Evolutionary conservation across 2,329 filamentous ascomycete genomes (phyloP), one percentile per base, ranked within the genome.

Genomic region (Monosporascus sp.): DNA sequence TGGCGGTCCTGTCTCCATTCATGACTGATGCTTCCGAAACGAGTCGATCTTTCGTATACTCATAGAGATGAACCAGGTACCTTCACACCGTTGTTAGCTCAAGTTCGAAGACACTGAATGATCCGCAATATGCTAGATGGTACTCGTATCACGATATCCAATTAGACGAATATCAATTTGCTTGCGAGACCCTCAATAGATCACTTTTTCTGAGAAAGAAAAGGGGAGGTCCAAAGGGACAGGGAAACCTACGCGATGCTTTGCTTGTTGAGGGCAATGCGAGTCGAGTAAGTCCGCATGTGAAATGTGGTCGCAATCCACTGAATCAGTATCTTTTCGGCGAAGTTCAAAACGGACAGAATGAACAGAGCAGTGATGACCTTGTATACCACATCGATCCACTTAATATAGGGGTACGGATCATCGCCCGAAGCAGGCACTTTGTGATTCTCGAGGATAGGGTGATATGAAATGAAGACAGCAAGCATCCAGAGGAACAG

Each of bases 271-370:
- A 93, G 80, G 57, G 94, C 90, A 62, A 97, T 97, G 17, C 93
- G 80, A 62, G 93, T 90, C 24, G 89, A 86, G 65, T 97, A 97
- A 0, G 93, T 97, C 45, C 93, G 83, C 54, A 89, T 77, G 68
- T 97, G 93, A 71, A 97, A 97, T 57, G 88, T 91, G 54, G 92
- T 92, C 35, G 93, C 92, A 61, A 97, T 96, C 72, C 96, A 86
- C 66, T 97, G 92, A 52, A 97, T 96, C 60, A 96, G 81, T 55
- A 97, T 88, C 76, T 97, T 97, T 70, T 97, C 92, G 50, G 87
- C 77, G 55, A 94, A 87, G 70, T 97, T 97, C 57, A 97, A 76
- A 3, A 85, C 77, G 0, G 85, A 81, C 56, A 89, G 82, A 15
- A 95, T 87, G 62, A 97, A 92, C n/a, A 95, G 67, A 2, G 89